Base-by-base conservation (phyloP, 2,329 filamentous ascomycete genomes). In the Trichothecium sympodiale region DNA sequence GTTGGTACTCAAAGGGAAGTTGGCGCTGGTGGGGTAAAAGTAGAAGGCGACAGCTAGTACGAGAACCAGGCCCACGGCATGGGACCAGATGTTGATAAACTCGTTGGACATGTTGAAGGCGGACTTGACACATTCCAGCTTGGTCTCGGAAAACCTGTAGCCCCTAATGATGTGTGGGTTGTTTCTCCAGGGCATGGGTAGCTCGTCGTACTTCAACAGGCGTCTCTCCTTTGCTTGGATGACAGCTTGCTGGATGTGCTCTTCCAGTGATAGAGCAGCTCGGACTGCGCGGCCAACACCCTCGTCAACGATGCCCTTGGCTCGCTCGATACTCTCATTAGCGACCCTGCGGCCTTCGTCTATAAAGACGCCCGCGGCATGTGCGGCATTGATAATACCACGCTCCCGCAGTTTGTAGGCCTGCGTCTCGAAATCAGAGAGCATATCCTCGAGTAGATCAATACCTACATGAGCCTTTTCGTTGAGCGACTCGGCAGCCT, bases 81-180 rank as follows among this genome's bases (percentile, higher is more conserved):
- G 91, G 2, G 88, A 89, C 91, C 91, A 98, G 52, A 98, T 98
- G 61, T 98, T 98, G 65, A 96, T 80, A 29, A 82, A 74, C 61
- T 98, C 91, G 60, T 98, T 98, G 44, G 85, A 93, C 39, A 91
- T 65, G 43, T 76, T 72, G 52, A 94, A 88, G 42, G 85, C 77
- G 16, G 87, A 94, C 35, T 75, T 74, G 35, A 96, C 67, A 55
- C 89, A 96, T 47, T 89, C 89, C 38, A 89, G 65, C 57, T 94
- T 94, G 40, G 84, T 87, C 50, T 94, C 85, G 41, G 77, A 83
- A 65, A 98, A 98, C 35, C 91, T 88, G 56, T 98, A 98, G 14
- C 91, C 91, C 36, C 75, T 77, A 35, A 79, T 68, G 53, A 98
- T 96, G 60, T 98, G 86, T 2, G 88, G 87, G 60, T 98, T 98